phyloP scores from a whole-genome alignment of 306 rosid species.

The Lotus japonicus region DNA sequence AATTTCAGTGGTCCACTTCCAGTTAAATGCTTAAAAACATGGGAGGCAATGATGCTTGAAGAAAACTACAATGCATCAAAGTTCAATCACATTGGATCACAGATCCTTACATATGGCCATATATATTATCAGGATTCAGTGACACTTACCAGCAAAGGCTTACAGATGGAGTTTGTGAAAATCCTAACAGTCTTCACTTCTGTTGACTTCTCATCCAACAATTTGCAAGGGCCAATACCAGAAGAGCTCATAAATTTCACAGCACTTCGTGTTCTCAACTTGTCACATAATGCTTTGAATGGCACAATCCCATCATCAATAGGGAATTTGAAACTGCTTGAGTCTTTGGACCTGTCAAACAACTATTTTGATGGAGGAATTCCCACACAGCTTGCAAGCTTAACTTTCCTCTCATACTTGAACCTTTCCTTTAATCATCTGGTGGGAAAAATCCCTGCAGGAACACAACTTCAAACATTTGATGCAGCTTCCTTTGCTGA shows the following conservation, averaged over 20 bases:
- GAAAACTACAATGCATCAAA: not conserved
- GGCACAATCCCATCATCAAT: constrained; percentile 30
- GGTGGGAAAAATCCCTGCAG: constrained; percentile 15
- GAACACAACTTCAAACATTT: constrained; percentile 18
- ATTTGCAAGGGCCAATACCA: constrained; percentile 34
- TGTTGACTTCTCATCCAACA: constrained; percentile 39
- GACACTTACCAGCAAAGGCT: constrained; percentile 27
- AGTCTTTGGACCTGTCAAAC: constrained; percentile 40
- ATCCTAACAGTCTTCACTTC: constrained; percentile 9
- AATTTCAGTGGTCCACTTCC: constrained; percentile 20
- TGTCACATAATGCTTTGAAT: constrained; percentile 31
- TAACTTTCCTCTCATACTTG: constrained; percentile 24
- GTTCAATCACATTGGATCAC: not conserved
- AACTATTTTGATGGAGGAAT: constrained; percentile 24
- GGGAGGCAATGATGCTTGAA: constrained; percentile 29
- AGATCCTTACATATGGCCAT: not conserved
- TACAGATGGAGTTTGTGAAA: not conserved
- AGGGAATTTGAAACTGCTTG: constrained; percentile 10
- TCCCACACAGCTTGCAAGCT: constrained; percentile 4
- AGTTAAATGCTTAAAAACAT: not conserved
- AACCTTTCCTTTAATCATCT: constrained; percentile 30
- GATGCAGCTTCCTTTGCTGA: not conserved
- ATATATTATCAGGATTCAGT: constrained; percentile 31
- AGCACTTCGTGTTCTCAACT: constrained; percentile 10
- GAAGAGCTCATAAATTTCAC: constrained; percentile 21